Percentiles rank a stretch among this genome's conserved stretches.
Evolutionary conservation across 2,329 filamentous ascomycete genomes (phyloP).

Genomic region (Furcasterigmium sp.): DNA sequence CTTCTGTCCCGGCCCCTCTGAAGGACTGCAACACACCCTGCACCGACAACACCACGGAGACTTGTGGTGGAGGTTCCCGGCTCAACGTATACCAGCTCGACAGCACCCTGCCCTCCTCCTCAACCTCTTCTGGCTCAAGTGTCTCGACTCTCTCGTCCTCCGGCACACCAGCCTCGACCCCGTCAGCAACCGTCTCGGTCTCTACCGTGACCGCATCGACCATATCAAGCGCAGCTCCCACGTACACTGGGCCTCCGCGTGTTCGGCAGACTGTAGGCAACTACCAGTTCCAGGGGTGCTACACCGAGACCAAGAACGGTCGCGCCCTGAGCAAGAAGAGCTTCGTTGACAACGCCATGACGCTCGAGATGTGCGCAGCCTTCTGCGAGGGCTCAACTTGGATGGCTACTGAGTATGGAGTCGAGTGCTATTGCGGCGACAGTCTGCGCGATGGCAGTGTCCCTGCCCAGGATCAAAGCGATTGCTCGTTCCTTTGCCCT

Average conservation of each 20-base stretch:
- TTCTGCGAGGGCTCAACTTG: conserved; percentile 31
- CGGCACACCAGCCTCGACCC: neutral
- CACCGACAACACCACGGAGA: conserved; percentile 26
- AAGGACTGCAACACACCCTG: conserved; percentile 27
- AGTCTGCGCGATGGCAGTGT: conserved; percentile 8
- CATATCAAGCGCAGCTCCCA: neutral
- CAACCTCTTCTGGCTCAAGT: neutral
- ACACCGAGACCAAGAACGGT: conserved; percentile 2
- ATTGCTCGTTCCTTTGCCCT: conserved; percentile 19
- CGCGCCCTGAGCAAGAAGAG: conserved; percentile 22
- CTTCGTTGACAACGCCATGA: conserved; percentile 25
- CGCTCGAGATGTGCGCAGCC: conserved; percentile 28
- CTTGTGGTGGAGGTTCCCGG: conserved; percentile 25
- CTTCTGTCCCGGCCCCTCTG: conserved; percentile 19
- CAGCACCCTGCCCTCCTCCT: neutral
- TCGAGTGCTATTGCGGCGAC: conserved; percentile 40
- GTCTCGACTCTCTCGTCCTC: neutral
- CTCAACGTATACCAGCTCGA: conserved; percentile 28
- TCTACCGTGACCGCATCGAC: neutral
- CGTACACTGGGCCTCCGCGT: neutral
- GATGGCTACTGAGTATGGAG: conserved; percentile 39
- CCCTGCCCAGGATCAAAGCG: conserved; percentile 10
- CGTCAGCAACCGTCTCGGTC: neutral
- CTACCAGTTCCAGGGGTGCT: conserved; percentile 1
- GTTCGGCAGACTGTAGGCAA: neutral